Conservation (phyloP, 1,284 basidiomycete genomes). For the Naganishia sp. region DNA sequence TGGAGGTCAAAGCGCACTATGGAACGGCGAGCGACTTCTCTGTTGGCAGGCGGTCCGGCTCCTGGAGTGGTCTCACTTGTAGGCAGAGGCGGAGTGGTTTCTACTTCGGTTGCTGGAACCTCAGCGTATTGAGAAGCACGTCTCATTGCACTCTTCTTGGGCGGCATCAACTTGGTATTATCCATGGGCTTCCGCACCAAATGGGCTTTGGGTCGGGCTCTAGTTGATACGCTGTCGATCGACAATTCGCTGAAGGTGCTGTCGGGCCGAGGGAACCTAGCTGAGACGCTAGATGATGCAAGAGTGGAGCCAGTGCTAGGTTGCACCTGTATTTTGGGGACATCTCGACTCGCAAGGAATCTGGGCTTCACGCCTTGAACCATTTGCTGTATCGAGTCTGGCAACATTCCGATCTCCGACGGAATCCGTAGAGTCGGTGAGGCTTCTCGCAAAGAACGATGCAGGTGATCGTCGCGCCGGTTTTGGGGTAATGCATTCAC, state of each 20-base stretch:
- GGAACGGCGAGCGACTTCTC: slow-evolving; percentile 10
- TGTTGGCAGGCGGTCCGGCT: background rate
- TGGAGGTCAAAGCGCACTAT: slow-evolving; percentile 20
- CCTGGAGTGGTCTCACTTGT: background rate
- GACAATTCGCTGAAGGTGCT: slow-evolving; percentile 14
- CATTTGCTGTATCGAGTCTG: slow-evolving; percentile 23
- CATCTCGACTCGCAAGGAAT: background rate
- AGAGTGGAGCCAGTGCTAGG: slow-evolving; percentile 22
- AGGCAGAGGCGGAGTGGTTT: background rate
- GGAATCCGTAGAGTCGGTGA: slow-evolving; percentile 3
- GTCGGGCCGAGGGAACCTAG: slow-evolving; percentile 17
- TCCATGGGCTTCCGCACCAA: slow-evolving; percentile 10
- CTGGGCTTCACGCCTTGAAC: slow-evolving; percentile 10
- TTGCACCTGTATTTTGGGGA: slow-evolving; percentile 20
- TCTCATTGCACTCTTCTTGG: slow-evolving; percentile 7
- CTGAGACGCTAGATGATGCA: slow-evolving; percentile 3
- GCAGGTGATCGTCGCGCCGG: background rate
- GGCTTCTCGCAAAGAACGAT: background rate
- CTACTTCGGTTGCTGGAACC: no score
- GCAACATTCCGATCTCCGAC: slow-evolving; percentile 6
- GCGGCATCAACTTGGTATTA: slow-evolving; percentile 18
- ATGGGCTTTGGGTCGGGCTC: slow-evolving; percentile 9
- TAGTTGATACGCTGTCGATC: background rate
- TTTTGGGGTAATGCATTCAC: background rate
- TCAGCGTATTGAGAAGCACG: slow-evolving; percentile 3